Evolutionary conservation across 129 eudicot species (phyloP), one percentile per base, ranked within the genome.

Genomic region (Saposhnikovia divaricata): DNA sequence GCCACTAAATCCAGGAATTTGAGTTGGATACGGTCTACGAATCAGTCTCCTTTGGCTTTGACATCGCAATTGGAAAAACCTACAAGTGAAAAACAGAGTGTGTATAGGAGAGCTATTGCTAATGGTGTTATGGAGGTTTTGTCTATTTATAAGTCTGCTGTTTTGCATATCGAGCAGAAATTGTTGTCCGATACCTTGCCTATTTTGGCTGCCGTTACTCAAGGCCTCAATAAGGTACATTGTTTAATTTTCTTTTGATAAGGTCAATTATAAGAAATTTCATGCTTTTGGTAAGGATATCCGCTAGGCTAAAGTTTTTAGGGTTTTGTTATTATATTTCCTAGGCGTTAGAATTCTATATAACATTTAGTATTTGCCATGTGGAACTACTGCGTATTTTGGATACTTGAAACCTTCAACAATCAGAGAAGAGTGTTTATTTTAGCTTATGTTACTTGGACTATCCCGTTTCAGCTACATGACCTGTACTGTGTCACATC

Each of bases 101-200:
- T 90, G 77, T 96, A 96, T 63, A 81, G 93, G 84, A 87, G 97
- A 85, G 99, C 99, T 10, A 87, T 95, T 65, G 97, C 97, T 10
- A 95, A 95, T 86, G 99, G 96, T 4, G 84, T 95, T 66, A 92
- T 92, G 75, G 99, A 95, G 89, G 87, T 90, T 81, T 86, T 95
- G 72, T 95, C 97, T 11, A 89, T 95, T 70, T 95, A 95, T 59
- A 87, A 94, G 79, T 95, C 99, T 38, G 97, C 96, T 5, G 94
- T 95, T 84, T 79, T 95, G 83, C 94, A 89, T 44, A 90, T 95
- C 83, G 99, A 95, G 88, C 97, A 95, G 91, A 95, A 95, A 80
- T 84, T 95, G 79, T 78, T 95, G 87, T 85, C 99, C 1, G 97
- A 95, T 85, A 82, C 89, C 77, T 81, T 89, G 57, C 99, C 97